Conservation (phyloP, 2,329 filamentous ascomycete genomes). For the Fusarium clavum region DNA sequence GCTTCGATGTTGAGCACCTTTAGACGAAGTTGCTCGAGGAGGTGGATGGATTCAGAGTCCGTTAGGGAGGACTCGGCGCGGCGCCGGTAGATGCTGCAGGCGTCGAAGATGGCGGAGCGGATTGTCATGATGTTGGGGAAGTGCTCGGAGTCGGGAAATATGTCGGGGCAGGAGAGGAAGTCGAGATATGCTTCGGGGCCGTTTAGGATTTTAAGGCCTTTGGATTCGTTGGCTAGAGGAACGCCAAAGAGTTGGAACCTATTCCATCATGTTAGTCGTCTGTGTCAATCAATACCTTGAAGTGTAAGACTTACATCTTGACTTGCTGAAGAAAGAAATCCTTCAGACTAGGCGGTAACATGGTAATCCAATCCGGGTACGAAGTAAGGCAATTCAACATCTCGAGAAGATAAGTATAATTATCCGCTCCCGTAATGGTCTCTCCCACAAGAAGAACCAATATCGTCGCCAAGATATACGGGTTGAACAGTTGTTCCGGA, state of each 20-base stretch:
- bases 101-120: conserved; percentile 42
- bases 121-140: conserved; percentile 39
- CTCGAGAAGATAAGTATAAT: conserved; percentile 52
- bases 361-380: conserved; percentile 34
- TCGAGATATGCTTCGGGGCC: conserved; percentile 43
- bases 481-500: conserved; percentile 50
- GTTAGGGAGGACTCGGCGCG: conserved; percentile 39
- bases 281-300: rapidly evolving
- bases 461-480: conserved; percentile 53
- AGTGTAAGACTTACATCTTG: conserved; percentile 42
- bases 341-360: conserved; percentile 29
- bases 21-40: conserved; percentile 49
- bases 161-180: conserved; percentile 44
- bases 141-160: conserved; percentile 35
- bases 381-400: conserved; percentile 51
- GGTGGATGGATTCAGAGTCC: conserved; percentile 41
- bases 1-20: conserved; percentile 47
- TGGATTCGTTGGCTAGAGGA: conserved; percentile 45
- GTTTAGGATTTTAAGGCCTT: conserved; percentile 43
- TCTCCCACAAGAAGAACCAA: conserved; percentile 55
- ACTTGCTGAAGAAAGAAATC: conserved; percentile 50
- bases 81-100: conserved; percentile 44
- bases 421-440: conserved; percentile 55
- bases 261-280: neutral
- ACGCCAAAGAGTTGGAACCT: conserved; percentile 50